Evolutionary conservation across 345 rosid genomes (phyloP).

Genomic region (Bruguiera gymnorhiza): DNA sequence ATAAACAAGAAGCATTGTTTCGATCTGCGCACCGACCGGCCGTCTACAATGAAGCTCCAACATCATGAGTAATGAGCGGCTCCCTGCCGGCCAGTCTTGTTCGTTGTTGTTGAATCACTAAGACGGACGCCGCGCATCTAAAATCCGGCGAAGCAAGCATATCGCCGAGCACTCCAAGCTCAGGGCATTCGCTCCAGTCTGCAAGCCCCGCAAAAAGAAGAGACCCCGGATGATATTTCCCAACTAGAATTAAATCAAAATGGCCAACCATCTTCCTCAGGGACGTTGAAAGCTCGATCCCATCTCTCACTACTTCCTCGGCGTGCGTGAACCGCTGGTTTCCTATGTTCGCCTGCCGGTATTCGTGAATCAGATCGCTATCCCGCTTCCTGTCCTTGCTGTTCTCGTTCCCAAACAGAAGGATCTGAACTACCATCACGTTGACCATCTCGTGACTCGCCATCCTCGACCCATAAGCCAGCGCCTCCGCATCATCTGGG

Average conservation of each 20-base stretch:
- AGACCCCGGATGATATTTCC: constrained; percentile 29
- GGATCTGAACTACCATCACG: constrained; percentile 37
- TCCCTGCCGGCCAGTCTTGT: neutral
- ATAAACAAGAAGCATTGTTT: too few species aligned
- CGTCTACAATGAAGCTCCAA: too few species aligned
- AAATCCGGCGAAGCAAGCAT: constrained; percentile 44
- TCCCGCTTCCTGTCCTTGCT: constrained; percentile 33
- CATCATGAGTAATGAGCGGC: neutral
- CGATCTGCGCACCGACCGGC: too few species aligned
- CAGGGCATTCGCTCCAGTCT: constrained; percentile 48
- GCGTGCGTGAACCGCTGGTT: constrained; percentile 28
- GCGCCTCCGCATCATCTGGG: constrained; percentile 37
- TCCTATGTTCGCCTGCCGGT: constrained; percentile 21
- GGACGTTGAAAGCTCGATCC: constrained; percentile 17
- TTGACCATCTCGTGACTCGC: constrained; percentile 22
- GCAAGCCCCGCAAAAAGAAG: constrained; percentile 34
- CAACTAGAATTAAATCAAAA: constrained; percentile 40
- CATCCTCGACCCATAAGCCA: constrained; percentile 39
- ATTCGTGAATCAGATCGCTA: constrained; percentile 22
- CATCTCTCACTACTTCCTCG: constrained; percentile 37
- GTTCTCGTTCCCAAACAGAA: constrained; percentile 32
- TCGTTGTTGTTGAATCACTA: constrained; percentile 12
- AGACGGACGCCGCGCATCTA: constrained; percentile 17
- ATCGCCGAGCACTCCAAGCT: constrained; percentile 44
- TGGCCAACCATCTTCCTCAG: constrained; percentile 4